Base-by-base conservation (phyloP, 1,284 basidiomycete species). In the Pyrrhoderma noxium region DNA sequence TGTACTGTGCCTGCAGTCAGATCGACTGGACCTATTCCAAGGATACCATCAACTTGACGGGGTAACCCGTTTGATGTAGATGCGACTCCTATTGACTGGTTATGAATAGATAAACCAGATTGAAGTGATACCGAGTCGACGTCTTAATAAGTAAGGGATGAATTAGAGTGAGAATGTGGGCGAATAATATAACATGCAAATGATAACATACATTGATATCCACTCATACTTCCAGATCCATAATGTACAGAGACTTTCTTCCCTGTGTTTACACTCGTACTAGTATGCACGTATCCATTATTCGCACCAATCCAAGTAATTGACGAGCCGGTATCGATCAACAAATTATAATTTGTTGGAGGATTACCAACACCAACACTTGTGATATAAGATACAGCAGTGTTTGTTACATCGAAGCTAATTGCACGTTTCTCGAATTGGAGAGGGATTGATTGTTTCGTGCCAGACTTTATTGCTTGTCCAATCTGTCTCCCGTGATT, bases 31-130 rank as follows among this genome's bases (percentile, higher is more conserved):
- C 68, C 67, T n/a, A 71, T 55, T 2, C 56, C 70, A 19, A 74
- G 54, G 50, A 74, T 73, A 2, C 73, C 73, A 53, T 74, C 72
- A 13, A 67, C 61, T 34, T 51, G 67, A 11, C 35, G 35, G 21
- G 56, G 47, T 53, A 74, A 73, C 14, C 70, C 72, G 51, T 61
- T 52, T 2, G 67, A 55, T 8, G 48, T 53, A 3, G 62, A 62
- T 19, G 71, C 67, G 14, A 70, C 73, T 23, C 73, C 72, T 22
- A 75, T 69, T 3, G 65, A 67, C 54, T 75, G 73, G 8, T 65
- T 60, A 41, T 66, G 64, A 51, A 63, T 68, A 43, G 59, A 53
- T 8, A 64, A 57, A 3, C 45, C 56, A 36, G 47, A 23, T 3
- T 57, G 57, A 23, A 65, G 49, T 14, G 62, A 58, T 8, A 69